Percentiles rank a stretch among this genome's conserved stretches.
Evolutionary conservation across 805 yeast genomes (phyloP).

Genomic region (Limtongozyma cylindracea): DNA sequence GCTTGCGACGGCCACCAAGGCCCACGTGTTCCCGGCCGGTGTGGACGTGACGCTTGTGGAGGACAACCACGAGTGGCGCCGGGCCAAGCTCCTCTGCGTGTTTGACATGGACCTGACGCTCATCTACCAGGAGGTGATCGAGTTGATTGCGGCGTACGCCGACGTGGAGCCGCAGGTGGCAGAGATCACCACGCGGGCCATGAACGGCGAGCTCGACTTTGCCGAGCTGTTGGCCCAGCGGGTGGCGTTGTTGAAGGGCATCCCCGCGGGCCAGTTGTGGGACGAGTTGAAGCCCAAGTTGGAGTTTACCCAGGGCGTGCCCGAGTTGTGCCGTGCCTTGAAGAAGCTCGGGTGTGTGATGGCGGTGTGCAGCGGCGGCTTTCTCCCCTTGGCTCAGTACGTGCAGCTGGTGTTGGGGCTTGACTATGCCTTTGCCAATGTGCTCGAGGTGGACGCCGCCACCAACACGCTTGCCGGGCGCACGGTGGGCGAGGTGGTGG

Average conservation of each 20-base stretch:
- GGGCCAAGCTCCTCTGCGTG: conserved; percentile 33
- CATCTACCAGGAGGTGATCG: conserved; percentile 91
- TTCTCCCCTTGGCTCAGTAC: conserved; percentile 63
- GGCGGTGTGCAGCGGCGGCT: conserved; percentile 91
- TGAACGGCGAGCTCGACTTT: conserved; percentile 94
- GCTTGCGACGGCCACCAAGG: conserved; percentile 1
- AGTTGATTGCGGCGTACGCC: conserved; percentile 86
- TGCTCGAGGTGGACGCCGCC: conserved; percentile 15
- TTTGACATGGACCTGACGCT: conserved; percentile 97
- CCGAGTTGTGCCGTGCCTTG: conserved; percentile 38
- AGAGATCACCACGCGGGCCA: conserved; percentile 74
- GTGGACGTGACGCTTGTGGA: conserved; percentile 11
- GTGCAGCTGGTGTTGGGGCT: conserved; percentile 42
- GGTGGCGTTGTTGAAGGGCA: conserved; percentile 62
- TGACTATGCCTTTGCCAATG: conserved; percentile 81
- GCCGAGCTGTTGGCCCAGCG: conserved; percentile 54
- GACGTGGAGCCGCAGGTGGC: conserved; percentile 71
- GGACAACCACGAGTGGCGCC: conserved; percentile 4
- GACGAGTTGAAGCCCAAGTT: conserved; percentile 50
- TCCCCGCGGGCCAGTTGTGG: conserved; percentile 49
- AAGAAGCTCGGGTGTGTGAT: conserved; percentile 34
- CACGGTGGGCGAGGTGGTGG: conserved; percentile 62
- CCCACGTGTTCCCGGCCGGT: conserved; percentile 1
- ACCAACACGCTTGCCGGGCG: conserved; percentile 41
- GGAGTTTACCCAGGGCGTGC: conserved; percentile 66